Evolutionary conservation across 768 basidiomycete genomes (phyloP).

Genomic region (Kwoniella dejecticola): DNA sequence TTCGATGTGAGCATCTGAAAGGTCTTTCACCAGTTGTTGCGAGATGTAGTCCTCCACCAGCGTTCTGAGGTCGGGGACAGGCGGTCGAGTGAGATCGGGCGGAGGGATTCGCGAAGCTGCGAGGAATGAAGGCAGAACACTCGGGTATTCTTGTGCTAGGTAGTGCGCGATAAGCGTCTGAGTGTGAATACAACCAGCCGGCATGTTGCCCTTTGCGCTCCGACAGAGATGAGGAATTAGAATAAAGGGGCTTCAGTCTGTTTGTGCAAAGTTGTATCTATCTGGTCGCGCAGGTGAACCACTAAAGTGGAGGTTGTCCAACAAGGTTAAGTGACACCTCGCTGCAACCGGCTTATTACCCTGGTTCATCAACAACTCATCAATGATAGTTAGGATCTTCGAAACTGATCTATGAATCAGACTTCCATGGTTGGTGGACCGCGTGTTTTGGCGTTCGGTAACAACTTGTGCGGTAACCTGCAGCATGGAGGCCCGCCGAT

Average conservation of each 20-base stretch:
- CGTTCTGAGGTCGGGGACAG: conserved; percentile 45
- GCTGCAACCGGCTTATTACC: too few relatives aligned
- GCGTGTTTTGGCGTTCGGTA: conserved; percentile 38
- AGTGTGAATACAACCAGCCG: neutral
- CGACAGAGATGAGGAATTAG: neutral
- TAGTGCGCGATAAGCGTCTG: conserved; percentile 46
- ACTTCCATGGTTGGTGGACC: too few relatives aligned
- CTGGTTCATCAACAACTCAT: too few relatives aligned
- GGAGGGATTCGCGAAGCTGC: conserved; percentile 27
- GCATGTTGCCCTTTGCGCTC: neutral
- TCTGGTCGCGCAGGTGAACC: too few relatives aligned
- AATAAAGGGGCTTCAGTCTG: too few relatives aligned
- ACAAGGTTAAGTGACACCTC: too few relatives aligned
- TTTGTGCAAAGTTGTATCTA: too few relatives aligned
- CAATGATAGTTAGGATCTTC: too few relatives aligned
- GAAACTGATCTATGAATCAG: too few relatives aligned
- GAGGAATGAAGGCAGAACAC: conserved; percentile 39
- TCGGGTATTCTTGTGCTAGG: conserved; percentile 39
- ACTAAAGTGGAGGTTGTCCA: neutral
- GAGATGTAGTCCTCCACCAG: conserved; percentile 42
- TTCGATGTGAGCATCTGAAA: conserved; percentile 5
- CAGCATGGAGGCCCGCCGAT: conserved; percentile 16
- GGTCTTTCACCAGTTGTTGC: conserved; percentile 9
- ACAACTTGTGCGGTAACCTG: conserved; percentile 34
- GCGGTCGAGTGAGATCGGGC: conserved; percentile 35